These are phyloP conservation scores for Lactarius hengduanensis DNA, from an alignment of 768 basidiomycete genomes.

Conservation along the genomic window DNA sequence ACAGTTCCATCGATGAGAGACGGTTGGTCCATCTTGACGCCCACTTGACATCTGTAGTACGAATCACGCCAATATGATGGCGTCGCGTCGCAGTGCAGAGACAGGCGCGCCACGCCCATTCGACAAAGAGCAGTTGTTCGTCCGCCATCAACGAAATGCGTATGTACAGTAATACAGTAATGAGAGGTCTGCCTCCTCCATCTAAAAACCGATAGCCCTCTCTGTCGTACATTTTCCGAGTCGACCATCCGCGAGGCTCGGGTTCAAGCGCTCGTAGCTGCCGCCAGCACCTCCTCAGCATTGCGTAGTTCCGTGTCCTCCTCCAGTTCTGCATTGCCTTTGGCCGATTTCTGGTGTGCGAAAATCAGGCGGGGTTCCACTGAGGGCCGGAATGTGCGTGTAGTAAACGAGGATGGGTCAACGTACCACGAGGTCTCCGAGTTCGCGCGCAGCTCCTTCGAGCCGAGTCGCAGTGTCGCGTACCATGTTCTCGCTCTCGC, in stretches of 20 bases:
- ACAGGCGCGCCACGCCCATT: background rate
- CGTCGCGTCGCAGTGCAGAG: background rate
- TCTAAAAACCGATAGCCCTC: background rate
- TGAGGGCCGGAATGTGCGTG: background rate
- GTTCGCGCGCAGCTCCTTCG: slow-evolving; percentile 59
- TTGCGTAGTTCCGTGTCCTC: slow-evolving; percentile 38
- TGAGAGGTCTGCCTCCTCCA: background rate
- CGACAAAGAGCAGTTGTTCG: background rate
- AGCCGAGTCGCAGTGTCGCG: slow-evolving; percentile 60
- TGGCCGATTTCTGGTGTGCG: slow-evolving; percentile 42
- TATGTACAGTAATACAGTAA: background rate
- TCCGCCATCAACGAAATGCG: background rate
- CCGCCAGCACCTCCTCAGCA: slow-evolving; percentile 59
- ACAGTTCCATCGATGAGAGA: no score
- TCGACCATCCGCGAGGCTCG: background rate
- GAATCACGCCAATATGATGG: no score
- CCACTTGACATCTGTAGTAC: no score
- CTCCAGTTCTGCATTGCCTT: slow-evolving; percentile 41
- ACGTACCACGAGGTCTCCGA: slow-evolving; percentile 69
- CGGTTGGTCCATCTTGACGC: no score
- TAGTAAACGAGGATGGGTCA: background rate
- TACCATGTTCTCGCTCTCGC: slow-evolving; percentile 83
- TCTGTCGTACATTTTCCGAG: background rate
- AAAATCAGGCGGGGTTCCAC: background rate
- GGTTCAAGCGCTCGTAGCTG: slow-evolving; percentile 30